These are phyloP conservation scores for Cocos nucifera DNA, from an alignment of 176 grass and related monocot genomes.

Conservation along the genomic window DNA sequence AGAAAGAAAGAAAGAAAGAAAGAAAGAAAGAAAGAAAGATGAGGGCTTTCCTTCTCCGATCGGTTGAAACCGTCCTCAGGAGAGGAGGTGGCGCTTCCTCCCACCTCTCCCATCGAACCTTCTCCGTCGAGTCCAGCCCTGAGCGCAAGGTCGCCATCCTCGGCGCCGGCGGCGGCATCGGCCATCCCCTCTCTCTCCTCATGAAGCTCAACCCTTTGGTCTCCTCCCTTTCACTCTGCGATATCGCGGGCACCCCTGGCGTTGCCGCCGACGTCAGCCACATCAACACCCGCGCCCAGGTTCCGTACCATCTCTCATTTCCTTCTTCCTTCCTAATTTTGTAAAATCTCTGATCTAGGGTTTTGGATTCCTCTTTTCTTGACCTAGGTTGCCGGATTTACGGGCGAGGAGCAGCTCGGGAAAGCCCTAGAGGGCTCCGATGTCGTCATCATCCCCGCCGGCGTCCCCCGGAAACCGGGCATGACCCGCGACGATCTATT, in stretches of 20 bases:
- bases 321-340: no score
- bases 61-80: neutral
- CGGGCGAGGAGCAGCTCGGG: conserved; percentile 25
- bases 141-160: conserved; percentile 31
- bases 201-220: conserved; percentile 52
- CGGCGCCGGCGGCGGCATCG: conserved; percentile 33
- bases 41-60: conserved; percentile 22
- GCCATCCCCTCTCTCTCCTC: conserved; percentile 36
- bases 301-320: neutral
- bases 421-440: conserved; percentile 35
- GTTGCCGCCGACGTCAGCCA: conserved; percentile 38
- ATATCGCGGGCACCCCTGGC: conserved; percentile 33
- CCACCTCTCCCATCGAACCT: conserved; percentile 7
- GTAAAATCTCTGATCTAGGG: neutral
- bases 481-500: conserved; percentile 53
- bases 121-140: conserved; percentile 9
- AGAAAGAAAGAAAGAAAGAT: neutral
- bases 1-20: neutral
- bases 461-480: conserved; percentile 44
- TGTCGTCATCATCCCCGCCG: conserved; percentile 42
- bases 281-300: conserved; percentile 40
- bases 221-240: conserved; percentile 36
- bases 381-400: conserved; percentile 23
- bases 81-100: conserved; percentile 17
- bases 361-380: neutral